phyloP scores from a whole-genome alignment of 352 stramenopile species.

The Globisporangium solare region DNA sequence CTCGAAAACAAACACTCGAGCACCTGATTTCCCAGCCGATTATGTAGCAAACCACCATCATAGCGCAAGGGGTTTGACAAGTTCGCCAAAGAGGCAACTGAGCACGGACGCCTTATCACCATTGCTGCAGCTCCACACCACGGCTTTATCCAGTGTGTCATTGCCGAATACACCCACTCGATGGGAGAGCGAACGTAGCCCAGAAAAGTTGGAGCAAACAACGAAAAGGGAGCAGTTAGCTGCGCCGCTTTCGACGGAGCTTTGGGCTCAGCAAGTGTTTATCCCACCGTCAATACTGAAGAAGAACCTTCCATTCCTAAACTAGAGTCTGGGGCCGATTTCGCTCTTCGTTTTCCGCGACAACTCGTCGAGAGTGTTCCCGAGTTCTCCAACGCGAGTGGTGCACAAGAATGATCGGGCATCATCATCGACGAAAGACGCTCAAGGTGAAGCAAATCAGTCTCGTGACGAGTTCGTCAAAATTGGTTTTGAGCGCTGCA shows the following conservation, averaged over 20 bases:
- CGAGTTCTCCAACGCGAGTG: conserved; percentile 1
- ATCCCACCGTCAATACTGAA: conserved; percentile 26
- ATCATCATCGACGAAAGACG: neutral
- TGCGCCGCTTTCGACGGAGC: conserved; percentile 15
- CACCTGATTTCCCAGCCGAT: conserved; percentile 14
- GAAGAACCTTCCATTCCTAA: conserved; percentile 36
- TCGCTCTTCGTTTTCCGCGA: conserved; percentile 35
- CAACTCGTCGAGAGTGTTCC: conserved; percentile 3
- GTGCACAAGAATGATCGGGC: neutral
- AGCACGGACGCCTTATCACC: neutral
- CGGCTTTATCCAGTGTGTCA: neutral
- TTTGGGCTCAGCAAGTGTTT: conserved; percentile 30
- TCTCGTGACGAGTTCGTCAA: conserved; percentile 25
- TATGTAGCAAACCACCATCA: conserved; percentile 27
- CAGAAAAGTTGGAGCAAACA: neutral
- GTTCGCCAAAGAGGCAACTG: conserved; percentile 5
- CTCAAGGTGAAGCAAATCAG: neutral
- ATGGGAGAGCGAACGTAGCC: neutral
- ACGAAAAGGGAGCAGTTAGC: too few relatives aligned
- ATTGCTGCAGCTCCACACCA: conserved; percentile 5
- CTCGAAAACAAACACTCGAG: conserved; percentile 6
- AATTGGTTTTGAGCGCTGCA: conserved; percentile 39
- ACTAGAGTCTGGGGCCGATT: conserved; percentile 51
- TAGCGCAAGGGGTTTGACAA: conserved; percentile 27
- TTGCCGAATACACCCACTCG: neutral